Base-by-base conservation (phyloP, 768 basidiomycete species). In the Tricholoma furcatifolium region DNA sequence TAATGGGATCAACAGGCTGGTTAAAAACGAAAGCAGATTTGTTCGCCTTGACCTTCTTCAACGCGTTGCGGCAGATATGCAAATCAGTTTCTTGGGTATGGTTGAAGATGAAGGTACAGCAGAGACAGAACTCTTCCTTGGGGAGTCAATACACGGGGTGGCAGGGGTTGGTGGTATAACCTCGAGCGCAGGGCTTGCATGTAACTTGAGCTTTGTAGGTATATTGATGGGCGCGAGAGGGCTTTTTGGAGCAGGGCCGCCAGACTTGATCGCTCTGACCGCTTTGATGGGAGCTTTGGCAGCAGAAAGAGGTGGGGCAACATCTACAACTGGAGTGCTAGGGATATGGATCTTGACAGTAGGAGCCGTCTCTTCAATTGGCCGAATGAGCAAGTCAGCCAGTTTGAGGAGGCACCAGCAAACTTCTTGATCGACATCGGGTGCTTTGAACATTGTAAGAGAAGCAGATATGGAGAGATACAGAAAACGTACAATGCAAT, bases 1-100 rank as follows among this genome's bases (percentile, higher is more conserved):
- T 79, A 38, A 96, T 82, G n/a, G 94, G 94, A 70, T 97, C 94
- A n/a, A 98, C 96, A 30, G 96, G 93, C 53, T 89, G 84, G 38
- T 85, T 73, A 70, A 98, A 98, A 48, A 89, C 62, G 23, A 70
- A 66, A 3, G 89, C 85, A 54, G 81, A 83, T 67, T 90, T 93
- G 67, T 93, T 80, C 21, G 79, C 63, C 62, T 80, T 80, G 30
- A 96, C 70, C 65, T 94, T 95, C 77, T 88, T 88, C 63, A 96
- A 68, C 2, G 85, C 87, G 54, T 80, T 88, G 47, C 84, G 80
- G 58, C 83, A 89, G 8, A 87, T 89, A 46, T 80, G 81, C 53
- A 91, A 68, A 64, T 96, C 94, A 43, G 84, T 81, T 55, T 45
- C 50, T 68, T 70, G 12, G 58, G 60, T 35, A 71, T 61, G 21